These are phyloP conservation scores for Apocynum venetum DNA, from an alignment of 257 asterid species.

Conservation along the genomic window DNA sequence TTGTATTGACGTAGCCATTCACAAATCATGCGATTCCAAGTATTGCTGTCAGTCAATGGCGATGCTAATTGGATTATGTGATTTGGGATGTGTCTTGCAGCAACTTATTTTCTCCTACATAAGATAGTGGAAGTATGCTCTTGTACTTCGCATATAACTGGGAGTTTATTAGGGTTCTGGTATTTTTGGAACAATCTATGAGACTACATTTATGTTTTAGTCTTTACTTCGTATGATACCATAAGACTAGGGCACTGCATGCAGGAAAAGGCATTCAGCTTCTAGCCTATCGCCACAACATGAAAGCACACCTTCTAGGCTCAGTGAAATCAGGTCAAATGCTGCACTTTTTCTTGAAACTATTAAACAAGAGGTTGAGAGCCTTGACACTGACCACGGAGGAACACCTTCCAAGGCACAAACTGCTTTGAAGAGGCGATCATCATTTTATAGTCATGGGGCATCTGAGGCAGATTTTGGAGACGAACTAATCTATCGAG, in stretches of 20 bases:
- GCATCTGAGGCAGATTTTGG: conserved; percentile 34
- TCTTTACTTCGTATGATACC: conserved; percentile 8
- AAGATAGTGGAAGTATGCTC: neutral
- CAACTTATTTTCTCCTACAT: neutral
- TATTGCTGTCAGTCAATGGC: neutral
- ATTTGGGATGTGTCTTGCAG: neutral
- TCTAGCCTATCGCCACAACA: conserved; percentile 67
- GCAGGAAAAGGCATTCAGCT: conserved; percentile 65
- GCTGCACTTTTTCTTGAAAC: conserved; percentile 86
- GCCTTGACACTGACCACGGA: conserved; percentile 40
- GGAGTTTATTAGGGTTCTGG: neutral
- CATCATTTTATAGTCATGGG: conserved; percentile 39
- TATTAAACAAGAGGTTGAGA: conserved; percentile 74
- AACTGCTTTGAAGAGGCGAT: conserved; percentile 51
- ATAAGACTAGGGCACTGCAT: conserved; percentile 16
- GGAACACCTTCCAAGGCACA: conserved; percentile 39
- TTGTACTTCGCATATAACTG: neutral
- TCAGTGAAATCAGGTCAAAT: conserved; percentile 49
- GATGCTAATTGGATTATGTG: neutral
- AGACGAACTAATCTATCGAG: conserved; percentile 29
- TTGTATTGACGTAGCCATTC: neutral
- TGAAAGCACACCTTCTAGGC: conserved; percentile 59
- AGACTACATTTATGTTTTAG: neutral
- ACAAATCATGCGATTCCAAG: neutral
- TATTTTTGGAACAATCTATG: neutral